Evolutionary conservation across 1,139 yeast species (phyloP).

Genomic region (Geotrichum siamense): DNA sequence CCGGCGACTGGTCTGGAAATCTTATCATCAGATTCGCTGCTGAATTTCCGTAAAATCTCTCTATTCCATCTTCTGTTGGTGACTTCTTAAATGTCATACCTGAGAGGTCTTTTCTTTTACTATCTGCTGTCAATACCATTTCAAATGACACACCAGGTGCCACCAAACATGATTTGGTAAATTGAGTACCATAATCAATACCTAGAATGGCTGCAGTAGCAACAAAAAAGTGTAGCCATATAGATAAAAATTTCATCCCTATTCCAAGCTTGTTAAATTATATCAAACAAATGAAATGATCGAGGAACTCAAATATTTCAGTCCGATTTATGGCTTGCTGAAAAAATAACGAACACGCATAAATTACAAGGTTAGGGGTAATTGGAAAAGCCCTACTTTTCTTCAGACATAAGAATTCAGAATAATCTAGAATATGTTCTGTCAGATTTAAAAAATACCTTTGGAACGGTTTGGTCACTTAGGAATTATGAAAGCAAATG

Average conservation of each 20-base stretch:
- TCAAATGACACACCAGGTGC: slow-evolving; percentile 91
- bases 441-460: too few species aligned
- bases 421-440: too few species aligned
- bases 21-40: slow-evolving; percentile 66
- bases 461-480: too few species aligned
- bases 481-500: too few species aligned
- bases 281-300: too few species aligned
- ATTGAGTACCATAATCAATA: slow-evolving; percentile 84
- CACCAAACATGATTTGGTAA: slow-evolving; percentile 76
- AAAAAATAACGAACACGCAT: too few species aligned
- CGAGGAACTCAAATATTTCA: too few species aligned
- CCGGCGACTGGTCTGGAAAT: slow-evolving; percentile 62
- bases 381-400: too few species aligned
- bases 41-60: slow-evolving; percentile 72
- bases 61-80: slow-evolving; percentile 42
- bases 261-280: too few species aligned
- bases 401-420: too few species aligned
- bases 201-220: slow-evolving; percentile 59
- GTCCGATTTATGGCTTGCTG: too few species aligned
- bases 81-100: slow-evolving; percentile 58
- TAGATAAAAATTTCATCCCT: neutral
- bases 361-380: too few species aligned
- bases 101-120: slow-evolving; percentile 80
- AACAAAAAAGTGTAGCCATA: neutral
- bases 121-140: slow-evolving; percentile 78